Conservation (phyloP, 2,329 filamentous ascomycete genomes). For the Ceratocystis diversiconidia region DNA sequence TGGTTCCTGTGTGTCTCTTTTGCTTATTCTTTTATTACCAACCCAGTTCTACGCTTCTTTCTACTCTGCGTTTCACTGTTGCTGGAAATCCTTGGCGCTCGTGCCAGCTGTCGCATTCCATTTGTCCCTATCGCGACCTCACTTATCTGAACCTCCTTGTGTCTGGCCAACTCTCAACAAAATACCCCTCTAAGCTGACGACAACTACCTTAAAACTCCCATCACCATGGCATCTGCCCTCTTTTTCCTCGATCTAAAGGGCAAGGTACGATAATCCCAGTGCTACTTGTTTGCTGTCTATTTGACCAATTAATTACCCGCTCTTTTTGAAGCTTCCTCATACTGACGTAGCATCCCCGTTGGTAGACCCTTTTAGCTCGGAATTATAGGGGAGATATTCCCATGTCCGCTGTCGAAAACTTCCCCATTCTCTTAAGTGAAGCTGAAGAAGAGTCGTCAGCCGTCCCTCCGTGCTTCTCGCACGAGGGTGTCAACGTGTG, state of each 20-base stretch:
- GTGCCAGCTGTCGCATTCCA: conserved; percentile 15
- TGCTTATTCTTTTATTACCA: not conserved
- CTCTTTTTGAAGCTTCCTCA: not conserved
- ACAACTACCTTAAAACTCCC: not conserved
- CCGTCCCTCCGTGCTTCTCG: conserved; percentile 93
- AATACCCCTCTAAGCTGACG: conserved; percentile 3
- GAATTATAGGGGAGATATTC: conserved; percentile 96
- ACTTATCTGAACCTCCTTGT: not conserved
- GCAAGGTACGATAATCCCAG: conserved; percentile 57
- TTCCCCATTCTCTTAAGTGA: conserved; percentile 92
- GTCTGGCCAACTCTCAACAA: not conserved
- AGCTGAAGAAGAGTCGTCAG: conserved; percentile 97
- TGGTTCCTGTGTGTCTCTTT: conserved; percentile 10
- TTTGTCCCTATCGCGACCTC: conserved; percentile 10
- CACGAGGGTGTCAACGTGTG: conserved; percentile 94
- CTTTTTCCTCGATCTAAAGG: conserved; percentile 99
- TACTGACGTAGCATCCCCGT: conserved; percentile 8
- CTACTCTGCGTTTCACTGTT: not conserved
- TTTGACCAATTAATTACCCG: not conserved
- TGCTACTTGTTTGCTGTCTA: not conserved
- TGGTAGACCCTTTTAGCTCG: conserved; percentile 84
- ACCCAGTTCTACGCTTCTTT: not conserved
- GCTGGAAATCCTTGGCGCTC: conserved; percentile 8
- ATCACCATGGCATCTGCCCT: conserved; percentile 80
- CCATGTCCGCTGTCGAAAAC: conserved; percentile 97